A percentile compares a stretch with the other conserved stretches of the same genome.
These are phyloP conservation scores for Ilex asprella DNA, from an alignment of 257 asterid genomes.

Conservation along the genomic window DNA sequence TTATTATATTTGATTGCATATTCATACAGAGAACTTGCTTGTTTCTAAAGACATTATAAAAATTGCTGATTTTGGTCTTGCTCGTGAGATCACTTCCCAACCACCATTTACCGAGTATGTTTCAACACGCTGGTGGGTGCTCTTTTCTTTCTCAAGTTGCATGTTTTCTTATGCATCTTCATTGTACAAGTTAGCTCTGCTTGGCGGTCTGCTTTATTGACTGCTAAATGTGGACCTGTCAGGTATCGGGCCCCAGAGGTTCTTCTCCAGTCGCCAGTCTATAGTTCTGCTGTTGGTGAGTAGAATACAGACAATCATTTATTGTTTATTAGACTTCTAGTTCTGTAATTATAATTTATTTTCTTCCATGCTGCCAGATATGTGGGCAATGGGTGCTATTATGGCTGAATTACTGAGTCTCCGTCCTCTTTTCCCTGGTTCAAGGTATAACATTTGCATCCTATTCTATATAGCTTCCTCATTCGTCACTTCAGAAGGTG, in stretches of 20 bases:
- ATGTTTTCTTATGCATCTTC: conserved; percentile 1
- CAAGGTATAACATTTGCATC: conserved; percentile 43
- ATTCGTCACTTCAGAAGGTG: too few relatives aligned
- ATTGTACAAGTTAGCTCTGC: background rate
- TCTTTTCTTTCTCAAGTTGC: background rate
- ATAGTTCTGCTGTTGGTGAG: conserved; percentile 94
- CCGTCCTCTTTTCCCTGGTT: conserved; percentile 89
- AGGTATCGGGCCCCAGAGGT: conserved; percentile 99
- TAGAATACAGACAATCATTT: conserved; percentile 11
- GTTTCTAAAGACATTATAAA: conserved; percentile 76
- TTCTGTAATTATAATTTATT: conserved; percentile 1
- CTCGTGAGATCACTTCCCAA: conserved; percentile 81
- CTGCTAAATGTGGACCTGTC: conserved; percentile 20
- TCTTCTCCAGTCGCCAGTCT: conserved; percentile 75
- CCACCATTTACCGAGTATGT: conserved; percentile 97
- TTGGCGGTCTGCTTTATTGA: background rate
- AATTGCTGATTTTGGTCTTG: conserved; percentile 95
- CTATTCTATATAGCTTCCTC: background rate
- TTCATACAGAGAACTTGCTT: conserved; percentile 70
- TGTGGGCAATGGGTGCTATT: conserved; percentile 99
- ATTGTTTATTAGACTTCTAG: background rate
- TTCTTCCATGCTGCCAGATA: conserved; percentile 39
- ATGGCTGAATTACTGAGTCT: conserved; percentile 87
- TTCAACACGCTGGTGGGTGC: conserved; percentile 90
- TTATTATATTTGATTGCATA: conserved; percentile 1